Evolutionary conservation across 2,329 filamentous ascomycete species (phyloP), one percentile per base, ranked within the genome.

Genomic region (Calonectria pseudoturangicola): DNA sequence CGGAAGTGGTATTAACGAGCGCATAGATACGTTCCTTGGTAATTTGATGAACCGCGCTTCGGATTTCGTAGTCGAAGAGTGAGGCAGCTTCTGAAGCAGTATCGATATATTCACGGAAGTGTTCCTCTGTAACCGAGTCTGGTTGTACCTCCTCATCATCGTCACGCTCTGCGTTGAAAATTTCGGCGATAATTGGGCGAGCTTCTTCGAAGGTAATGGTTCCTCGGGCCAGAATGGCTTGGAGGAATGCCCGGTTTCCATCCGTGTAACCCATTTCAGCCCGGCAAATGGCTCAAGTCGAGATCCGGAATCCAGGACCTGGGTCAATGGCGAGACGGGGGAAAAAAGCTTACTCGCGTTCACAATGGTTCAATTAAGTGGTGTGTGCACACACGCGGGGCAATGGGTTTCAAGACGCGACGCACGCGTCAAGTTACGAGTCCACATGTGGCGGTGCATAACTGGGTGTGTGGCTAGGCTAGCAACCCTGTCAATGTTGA

Each of bases 31-130:
- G 90, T 79, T 91, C 86, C 76, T 90, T 91, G 12, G 88, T 88
- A 33, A 84, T 81, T 82, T 98, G 96, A 79, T 97, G 91, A 43
- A 91, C 85, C 4, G 91, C 90, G 80, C 89, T 93, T 73, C 95
- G 92, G 80, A 99, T 95, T 83, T 98, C 96, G 77, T 95, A 92
- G 85, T 98, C 96, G 81, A 98, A 95, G 10, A 91, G 89, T 0
- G 93, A 94, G 60, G 98, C 90, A 27, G 91, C 92, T 51, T 90
- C 87, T 78, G 96, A 95, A 36, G 95, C 91, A 27, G 89, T 89
- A 66, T 91, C 86, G 70, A 98, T 88, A 82, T 93, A 95, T 12
- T 90, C 88, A 27, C 89, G 86, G 76, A 98, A 90, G 70, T 93
- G 90, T 18, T 92, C 90, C 74, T 91, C 85, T 0, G 92, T 93